A percentile compares a stretch with the other conserved stretches of the same genome.
These are phyloP conservation scores for Myriangium duriaei DNA, from an alignment of 2,329 filamentous ascomycete species.

Conservation along the genomic window DNA sequence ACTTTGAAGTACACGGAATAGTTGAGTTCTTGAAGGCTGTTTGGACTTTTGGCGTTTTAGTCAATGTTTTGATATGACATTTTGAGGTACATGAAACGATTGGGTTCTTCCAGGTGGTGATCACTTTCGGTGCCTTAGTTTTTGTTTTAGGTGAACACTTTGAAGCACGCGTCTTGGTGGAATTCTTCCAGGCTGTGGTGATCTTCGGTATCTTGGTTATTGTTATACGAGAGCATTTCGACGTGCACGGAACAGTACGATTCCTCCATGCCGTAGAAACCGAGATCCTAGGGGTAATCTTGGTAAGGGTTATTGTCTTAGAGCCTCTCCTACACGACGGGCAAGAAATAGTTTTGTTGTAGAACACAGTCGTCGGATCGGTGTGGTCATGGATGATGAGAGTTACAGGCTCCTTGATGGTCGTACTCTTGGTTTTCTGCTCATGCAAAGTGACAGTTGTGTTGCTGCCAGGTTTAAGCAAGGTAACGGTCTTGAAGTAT, in stretches of 20 bases:
- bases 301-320: constrained; percentile 1
- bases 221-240: background rate
- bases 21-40: background rate
- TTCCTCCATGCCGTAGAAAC: background rate
- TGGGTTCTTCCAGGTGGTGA: background rate
- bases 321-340: constrained; percentile 4
- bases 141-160: background rate
- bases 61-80: background rate
- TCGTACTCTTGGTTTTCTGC: background rate
- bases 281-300: background rate
- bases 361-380: constrained; percentile 2
- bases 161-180: background rate
- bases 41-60: too few relatives aligned
- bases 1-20: background rate
- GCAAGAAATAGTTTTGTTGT: constrained; percentile 3
- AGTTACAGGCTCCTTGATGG: background rate
- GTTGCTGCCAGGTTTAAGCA: constrained; percentile 1
- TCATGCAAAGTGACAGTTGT: background rate
- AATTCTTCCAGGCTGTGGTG: background rate
- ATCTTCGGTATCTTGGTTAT: background rate
- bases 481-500: background rate
- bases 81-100: background rate
- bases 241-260: background rate
- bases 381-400: background rate
- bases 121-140: background rate